phyloP scores from a whole-genome alignment of 2,329 filamentous ascomycete genomes.

The Chaetomiaceae sp. region DNA sequence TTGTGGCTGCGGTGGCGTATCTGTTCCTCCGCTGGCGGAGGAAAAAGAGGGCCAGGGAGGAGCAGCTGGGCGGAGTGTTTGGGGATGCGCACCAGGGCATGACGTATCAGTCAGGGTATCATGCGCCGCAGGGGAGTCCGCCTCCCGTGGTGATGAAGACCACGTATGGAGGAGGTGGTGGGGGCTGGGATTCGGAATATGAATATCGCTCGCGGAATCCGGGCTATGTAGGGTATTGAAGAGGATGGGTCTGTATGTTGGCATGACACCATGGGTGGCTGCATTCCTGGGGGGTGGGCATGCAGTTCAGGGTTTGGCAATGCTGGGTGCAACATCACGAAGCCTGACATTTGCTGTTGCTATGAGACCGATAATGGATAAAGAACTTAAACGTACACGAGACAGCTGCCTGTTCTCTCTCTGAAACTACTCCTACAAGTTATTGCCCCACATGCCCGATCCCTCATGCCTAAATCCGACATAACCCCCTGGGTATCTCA shows the following conservation, averaged over 20 bases:
- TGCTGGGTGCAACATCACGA: too few species aligned
- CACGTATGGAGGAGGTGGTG: neutral
- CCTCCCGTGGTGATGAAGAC: neutral
- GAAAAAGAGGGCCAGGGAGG: neutral
- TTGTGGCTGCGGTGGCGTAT: neutral
- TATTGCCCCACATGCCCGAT: too few species aligned
- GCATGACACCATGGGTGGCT: too few species aligned
- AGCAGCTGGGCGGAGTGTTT: neutral
- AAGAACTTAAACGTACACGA: too few species aligned
- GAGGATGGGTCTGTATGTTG: neutral
- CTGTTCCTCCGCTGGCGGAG: conserved; percentile 11
- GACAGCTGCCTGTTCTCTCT: too few species aligned
- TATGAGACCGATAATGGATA: too few species aligned
- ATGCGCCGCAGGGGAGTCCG: conserved; percentile 1
- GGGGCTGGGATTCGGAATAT: neutral
- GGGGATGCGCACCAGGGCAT: conserved; percentile 2
- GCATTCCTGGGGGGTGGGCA: too few species aligned
- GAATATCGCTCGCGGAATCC: neutral
- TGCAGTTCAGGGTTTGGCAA: too few species aligned
- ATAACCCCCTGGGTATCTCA: too few species aligned
- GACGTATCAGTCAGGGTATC: conserved; percentile 12
- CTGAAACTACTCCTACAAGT: too few species aligned
- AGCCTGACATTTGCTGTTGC: too few species aligned
- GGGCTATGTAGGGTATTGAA: neutral
- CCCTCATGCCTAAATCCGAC: too few species aligned